These are phyloP conservation scores for Microdochium paspali DNA, from an alignment of 2,329 filamentous ascomycete species.

Conservation along the genomic window DNA sequence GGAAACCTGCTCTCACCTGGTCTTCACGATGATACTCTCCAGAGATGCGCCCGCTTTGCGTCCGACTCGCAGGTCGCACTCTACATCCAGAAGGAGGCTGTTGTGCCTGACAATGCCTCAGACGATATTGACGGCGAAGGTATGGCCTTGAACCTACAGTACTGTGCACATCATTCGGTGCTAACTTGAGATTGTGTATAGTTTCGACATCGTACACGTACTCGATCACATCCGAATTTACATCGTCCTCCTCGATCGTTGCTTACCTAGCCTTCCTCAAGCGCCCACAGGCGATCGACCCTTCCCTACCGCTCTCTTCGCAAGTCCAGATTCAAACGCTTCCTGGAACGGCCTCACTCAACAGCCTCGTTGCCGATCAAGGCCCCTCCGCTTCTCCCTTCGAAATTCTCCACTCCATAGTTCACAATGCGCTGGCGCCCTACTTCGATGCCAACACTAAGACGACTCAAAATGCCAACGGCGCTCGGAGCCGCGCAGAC, in stretches of 20 bases:
- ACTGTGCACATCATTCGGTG: neutral
- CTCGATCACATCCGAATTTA: conserved; percentile 72
- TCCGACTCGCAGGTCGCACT: conserved; percentile 78
- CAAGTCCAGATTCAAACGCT: conserved; percentile 93
- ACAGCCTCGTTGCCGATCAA: conserved; percentile 58
- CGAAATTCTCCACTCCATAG: conserved; percentile 83
- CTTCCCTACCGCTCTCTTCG: conserved; percentile 68
- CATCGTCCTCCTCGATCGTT: conserved; percentile 68
- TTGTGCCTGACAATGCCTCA: conserved; percentile 40
- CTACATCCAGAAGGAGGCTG: conserved; percentile 81
- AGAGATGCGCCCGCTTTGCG: conserved; percentile 82
- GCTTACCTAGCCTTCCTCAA: conserved; percentile 87
- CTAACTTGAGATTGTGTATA: conserved; percentile 21
- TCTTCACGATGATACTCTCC: conserved; percentile 68
- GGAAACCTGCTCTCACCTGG: conserved; percentile 74
- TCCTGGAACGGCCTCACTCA: conserved; percentile 67
- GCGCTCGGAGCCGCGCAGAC: conserved; percentile 65
- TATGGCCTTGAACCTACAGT: conserved; percentile 19
- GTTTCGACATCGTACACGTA: conserved; percentile 58
- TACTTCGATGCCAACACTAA: conserved; percentile 97
- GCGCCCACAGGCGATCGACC: conserved; percentile 78
- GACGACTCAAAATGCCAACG: conserved; percentile 58
- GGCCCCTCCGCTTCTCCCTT: conserved; percentile 71
- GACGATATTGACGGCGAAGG: conserved; percentile 36
- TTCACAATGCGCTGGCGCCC: conserved; percentile 84